Base-by-base conservation (phyloP, 1,284 basidiomycete species). In the Boletellus dicymbophilus region DNA sequence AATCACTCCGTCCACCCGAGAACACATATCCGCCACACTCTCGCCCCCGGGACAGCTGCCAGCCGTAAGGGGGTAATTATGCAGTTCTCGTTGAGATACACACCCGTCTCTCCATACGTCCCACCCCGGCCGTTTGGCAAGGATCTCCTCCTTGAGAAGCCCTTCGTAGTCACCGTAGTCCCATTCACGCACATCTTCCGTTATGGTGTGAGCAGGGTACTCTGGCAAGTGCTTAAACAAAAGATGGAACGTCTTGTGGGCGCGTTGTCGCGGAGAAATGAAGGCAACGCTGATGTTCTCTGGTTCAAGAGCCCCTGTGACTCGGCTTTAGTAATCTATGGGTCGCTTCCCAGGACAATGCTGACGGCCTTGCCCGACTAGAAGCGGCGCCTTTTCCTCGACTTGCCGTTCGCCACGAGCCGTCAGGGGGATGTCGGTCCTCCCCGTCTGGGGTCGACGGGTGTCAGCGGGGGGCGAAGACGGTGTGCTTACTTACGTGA, bases 131-230 rank as follows among this genome's bases (percentile, higher is more conserved):
- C 84, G 79, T 38, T 70, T 75, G 48, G 78, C 76, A 53, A 84
- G 74, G 59, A 96, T 96, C 60, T 95, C 89, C 25, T 80, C 71
- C 16, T 86, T 77, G 37, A 81, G 66, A 37, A 93, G 79, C 12
- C 94, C 94, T 67, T 97, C 94, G 62, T 93, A 96, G 11, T 90
- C 81, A 23, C 94, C 93, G 65, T 95, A 95, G 61, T 95, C 88
- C 92, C 93, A 95, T 69, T 95, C 90, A 42, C 82, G 75, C 37
- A 81, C 81, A 23, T 82, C 77, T 57, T 91, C 88, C 0, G 85
- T 84, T 38, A 84, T 65, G 23, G 76, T 64, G 59, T 85, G 81
- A 41, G 75, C 57, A 6, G 88, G 87, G 20, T 69, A 49, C 40
- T 77, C 59, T 4, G 70, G 65, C 34, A 81, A 65, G 54, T 83